These are phyloP conservation scores for Citrus reticulata DNA, from an alignment of 345 rosid genomes.

Conservation along the genomic window DNA sequence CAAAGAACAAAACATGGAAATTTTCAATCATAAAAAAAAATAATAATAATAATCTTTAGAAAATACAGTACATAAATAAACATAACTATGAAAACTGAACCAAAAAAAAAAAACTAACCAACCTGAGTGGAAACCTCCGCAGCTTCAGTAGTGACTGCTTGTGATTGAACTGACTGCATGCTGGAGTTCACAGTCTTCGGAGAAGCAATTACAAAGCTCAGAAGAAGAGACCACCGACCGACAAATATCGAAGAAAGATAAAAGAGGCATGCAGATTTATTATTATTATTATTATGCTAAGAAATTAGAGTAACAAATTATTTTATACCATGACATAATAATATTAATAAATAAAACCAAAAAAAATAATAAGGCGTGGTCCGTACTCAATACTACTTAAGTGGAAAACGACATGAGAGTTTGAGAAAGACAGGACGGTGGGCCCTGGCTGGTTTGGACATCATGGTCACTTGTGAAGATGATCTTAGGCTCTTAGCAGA, in stretches of 20 bases:
- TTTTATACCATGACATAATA: background rate
- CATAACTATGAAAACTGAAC: background rate
- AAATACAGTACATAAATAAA: background rate
- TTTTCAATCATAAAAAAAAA: background rate
- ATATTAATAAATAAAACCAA: no score
- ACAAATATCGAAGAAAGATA: background rate
- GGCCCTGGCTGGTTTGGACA: background rate
- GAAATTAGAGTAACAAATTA: background rate
- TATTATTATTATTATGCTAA: background rate
- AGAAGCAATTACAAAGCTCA: background rate
- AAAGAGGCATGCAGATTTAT: background rate
- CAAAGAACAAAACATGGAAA: background rate
- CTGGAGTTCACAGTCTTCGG: background rate
- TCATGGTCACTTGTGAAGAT: background rate
- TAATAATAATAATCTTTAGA: background rate
- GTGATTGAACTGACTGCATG: constrained; percentile 23
- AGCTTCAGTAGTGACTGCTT: constrained; percentile 11
- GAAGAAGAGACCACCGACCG: background rate
- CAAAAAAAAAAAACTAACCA: background rate
- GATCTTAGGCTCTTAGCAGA: no score
- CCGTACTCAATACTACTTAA: no score
- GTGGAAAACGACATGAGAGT: background rate
- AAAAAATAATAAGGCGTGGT: background rate
- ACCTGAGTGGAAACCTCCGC: constrained; percentile 22
- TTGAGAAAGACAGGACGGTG: background rate